Evolutionary conservation across 352 stramenopile species (phyloP), one percentile per base, ranked within the genome.

Genomic region (Phytophthora pistaciae): DNA sequence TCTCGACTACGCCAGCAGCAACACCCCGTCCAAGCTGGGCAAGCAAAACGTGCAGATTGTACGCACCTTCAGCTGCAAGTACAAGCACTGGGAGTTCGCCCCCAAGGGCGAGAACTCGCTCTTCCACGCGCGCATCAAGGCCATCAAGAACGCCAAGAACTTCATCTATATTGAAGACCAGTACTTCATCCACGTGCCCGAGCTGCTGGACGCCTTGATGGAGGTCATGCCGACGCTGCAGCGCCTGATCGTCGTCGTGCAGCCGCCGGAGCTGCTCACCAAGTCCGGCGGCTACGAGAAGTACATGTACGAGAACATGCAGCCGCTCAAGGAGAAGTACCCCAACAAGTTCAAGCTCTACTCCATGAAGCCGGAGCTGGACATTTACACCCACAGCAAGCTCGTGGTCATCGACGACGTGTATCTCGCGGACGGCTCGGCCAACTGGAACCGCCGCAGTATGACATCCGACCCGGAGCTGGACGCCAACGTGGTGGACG

Each of bases 111-210:
- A 91, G 49, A 60, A 71, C 16, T 83, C 83, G 36, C 61, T 90
- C 18, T 79, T 88, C 54, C 59, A 80, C 3, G 66, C 79, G 9
- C 79, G 79, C 13, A 64, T 91, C 60, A 88, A 91, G 61, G 83
- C 78, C 13, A 82, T 90, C 38, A 64, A 67, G 23, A 82, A 78
- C 46, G 83, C 83, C 3, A 82, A 82, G 60, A 91, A 90, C 67
- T 91, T 78, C 52, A 83, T 91, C 36, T 91, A 88, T 73, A 84
- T 91, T 23, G 81, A 91, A 46, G 83, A 91, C 60, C 83, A 91
- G 71, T 91, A 91, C 71, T 89, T 91, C 44, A 66, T 88, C 0
- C 61, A 82, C 7, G 77, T 91, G 6, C 77, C 77, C 0, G 64
- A 84, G 59, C 50, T 91, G 3, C 56, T 86, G 11, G 67, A 79